These are phyloP conservation scores for Paralagenidium karlingii DNA, from an alignment of 352 stramenopile species.

Conservation along the genomic window DNA sequence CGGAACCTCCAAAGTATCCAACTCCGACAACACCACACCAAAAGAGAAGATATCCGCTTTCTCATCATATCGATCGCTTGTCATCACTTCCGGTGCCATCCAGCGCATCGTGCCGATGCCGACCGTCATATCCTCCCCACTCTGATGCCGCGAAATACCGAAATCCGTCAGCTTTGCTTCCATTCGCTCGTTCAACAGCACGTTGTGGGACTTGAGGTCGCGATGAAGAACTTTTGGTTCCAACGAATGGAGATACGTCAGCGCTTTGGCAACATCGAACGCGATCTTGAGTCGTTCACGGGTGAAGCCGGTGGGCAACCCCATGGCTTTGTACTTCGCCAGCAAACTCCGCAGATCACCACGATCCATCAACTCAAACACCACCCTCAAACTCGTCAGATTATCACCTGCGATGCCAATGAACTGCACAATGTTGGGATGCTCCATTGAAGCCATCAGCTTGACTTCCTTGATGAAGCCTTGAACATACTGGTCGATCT, in stretches of 20 bases:
- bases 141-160: constrained; percentile 5
- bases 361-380: constrained; percentile 3
- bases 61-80: constrained; percentile 21
- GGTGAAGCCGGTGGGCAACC: background rate
- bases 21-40: constrained; percentile 31
- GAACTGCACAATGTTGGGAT: constrained; percentile 6
- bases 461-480: constrained; percentile 6
- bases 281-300: background rate
- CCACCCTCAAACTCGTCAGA: background rate
- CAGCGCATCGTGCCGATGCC: constrained; percentile 4
- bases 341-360: constrained; percentile 5
- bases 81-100: constrained; percentile 11
- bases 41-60: constrained; percentile 52
- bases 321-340: background rate
- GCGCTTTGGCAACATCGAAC: constrained; percentile 1
- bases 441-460: constrained; percentile 5
- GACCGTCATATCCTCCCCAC: too few relatives aligned
- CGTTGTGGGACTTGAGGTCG: constrained; percentile 6
- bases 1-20: background rate
- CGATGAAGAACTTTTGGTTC: constrained; percentile 3
- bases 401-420: constrained; percentile 4
- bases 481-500: constrained; percentile 7
- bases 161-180: constrained; percentile 7
- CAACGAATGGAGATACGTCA: constrained; percentile 3
- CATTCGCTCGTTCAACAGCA: constrained; percentile 1